Percentiles rank a stretch among this genome's conserved stretches.
These are phyloP conservation scores for Blastobotrys peoriensis DNA, from an alignment of 805 yeast genomes.

Conservation along the genomic window DNA sequence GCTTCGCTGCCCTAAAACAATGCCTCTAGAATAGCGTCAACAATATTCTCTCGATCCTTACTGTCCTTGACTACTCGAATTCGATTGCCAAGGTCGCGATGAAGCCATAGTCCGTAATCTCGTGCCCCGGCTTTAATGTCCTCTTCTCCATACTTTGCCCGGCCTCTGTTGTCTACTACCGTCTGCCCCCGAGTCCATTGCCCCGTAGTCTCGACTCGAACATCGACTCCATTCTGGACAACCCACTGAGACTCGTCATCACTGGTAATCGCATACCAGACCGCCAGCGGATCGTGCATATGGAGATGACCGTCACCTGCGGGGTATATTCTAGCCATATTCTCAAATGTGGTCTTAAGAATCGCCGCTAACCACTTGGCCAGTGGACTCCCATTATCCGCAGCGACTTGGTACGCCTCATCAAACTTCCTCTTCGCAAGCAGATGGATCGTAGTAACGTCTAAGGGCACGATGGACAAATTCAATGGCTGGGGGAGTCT, in stretches of 20 bases:
- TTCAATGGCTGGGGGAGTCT: slow-evolving; percentile 22
- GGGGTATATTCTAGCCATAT: too few relatives aligned
- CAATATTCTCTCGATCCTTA: too few relatives aligned
- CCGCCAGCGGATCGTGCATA: slow-evolving; percentile 40
- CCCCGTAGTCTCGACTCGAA: slow-evolving; percentile 36
- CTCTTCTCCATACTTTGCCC: too few relatives aligned
- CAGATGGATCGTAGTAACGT: slow-evolving; percentile 31
- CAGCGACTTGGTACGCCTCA: slow-evolving; percentile 10
- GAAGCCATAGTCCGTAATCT: too few relatives aligned
- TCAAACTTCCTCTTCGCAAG: too few relatives aligned
- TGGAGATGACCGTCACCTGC: slow-evolving; percentile 18
- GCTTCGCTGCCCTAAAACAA: too few relatives aligned
- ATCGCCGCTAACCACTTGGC: slow-evolving; percentile 32
- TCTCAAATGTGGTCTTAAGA: slow-evolving; percentile 28
- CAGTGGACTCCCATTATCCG: slow-evolving; percentile 25
- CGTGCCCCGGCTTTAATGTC: too few relatives aligned
- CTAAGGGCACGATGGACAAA: slow-evolving; percentile 34
- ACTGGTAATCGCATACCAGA: slow-evolving; percentile 27
- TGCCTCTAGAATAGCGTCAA: too few relatives aligned
- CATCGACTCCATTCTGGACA: slow-evolving; percentile 23
- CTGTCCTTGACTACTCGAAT: too few relatives aligned
- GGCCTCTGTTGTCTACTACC: slow-evolving; percentile 30
- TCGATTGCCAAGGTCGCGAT: too few relatives aligned
- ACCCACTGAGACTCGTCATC: slow-evolving; percentile 15
- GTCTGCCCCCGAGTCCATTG: slow-evolving; percentile 34